Conservation (phyloP, 2,329 filamentous ascomycete species). For the Leptographium galeiforme region DNA sequence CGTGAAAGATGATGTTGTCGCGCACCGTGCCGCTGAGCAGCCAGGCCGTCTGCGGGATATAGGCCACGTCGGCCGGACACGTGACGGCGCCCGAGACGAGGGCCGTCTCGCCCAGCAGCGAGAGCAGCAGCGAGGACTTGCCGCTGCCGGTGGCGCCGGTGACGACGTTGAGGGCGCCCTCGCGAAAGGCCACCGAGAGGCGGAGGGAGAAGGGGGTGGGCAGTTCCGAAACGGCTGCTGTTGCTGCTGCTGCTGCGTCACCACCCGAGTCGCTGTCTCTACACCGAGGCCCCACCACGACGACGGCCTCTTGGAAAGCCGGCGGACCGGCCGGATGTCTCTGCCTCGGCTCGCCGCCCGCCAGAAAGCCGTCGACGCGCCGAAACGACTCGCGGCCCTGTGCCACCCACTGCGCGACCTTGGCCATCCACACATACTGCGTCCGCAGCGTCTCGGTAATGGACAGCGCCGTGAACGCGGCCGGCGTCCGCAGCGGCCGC, state of each 20-base stretch:
- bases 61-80: constrained; percentile 20
- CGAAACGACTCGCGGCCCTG: constrained; percentile 17
- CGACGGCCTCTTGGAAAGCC: constrained; percentile 15
- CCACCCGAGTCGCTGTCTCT: neutral
- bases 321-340: constrained; percentile 16
- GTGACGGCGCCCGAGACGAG: constrained; percentile 13
- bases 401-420: constrained; percentile 14
- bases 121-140: constrained; percentile 18
- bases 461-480: constrained; percentile 13
- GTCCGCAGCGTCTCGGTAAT: constrained; percentile 12
- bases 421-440: constrained; percentile 12
- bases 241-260: too few relatives aligned
- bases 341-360: constrained; percentile 11
- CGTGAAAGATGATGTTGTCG: constrained; percentile 18
- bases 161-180: constrained; percentile 18
- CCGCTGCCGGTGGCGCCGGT: constrained; percentile 20
- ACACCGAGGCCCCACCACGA: constrained; percentile 1
- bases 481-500: constrained; percentile 7
- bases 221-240: neutral
- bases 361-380: constrained; percentile 19
- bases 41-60: constrained; percentile 32
- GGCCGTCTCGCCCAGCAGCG: constrained; percentile 17
- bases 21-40: constrained; percentile 52
- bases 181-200: constrained; percentile 12
- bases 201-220: constrained; percentile 13